phyloP scores from a whole-genome alignment of 495 filamentous ascomycete species.

The Hypoxylon fragiforme region DNA sequence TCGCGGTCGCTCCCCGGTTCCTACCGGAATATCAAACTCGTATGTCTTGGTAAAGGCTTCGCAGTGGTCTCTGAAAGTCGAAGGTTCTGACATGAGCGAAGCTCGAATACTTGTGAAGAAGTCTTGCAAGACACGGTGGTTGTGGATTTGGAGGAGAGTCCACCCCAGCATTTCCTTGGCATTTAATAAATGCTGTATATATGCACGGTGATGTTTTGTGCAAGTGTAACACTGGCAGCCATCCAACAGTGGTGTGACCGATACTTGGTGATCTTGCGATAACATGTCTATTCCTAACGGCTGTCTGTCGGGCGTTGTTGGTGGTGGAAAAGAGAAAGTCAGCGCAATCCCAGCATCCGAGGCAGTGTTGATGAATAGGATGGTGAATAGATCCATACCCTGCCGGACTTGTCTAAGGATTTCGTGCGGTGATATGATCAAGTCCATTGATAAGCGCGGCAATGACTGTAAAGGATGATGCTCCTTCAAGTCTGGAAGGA shows the following conservation, averaged over 20 bases:
- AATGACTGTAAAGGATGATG: constrained; percentile 56
- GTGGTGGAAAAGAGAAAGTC: constrained; percentile 71
- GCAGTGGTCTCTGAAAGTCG: constrained; percentile 64
- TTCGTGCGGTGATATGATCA: constrained; percentile 69
- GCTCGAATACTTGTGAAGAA: constrained; percentile 75
- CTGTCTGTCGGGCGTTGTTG: constrained; percentile 5
- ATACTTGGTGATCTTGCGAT: constrained; percentile 56
- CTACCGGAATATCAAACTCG: constrained; percentile 67
- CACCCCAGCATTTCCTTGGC: constrained; percentile 97
- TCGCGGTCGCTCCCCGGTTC: constrained; percentile 76
- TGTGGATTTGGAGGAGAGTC: constrained; percentile 91
- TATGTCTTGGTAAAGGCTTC: constrained; percentile 63
- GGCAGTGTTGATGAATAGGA: constrained; percentile 69
- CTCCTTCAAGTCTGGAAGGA: constrained; percentile 66
- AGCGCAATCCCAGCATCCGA: constrained; percentile 89
- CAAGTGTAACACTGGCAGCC: constrained; percentile 84
- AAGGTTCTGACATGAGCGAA: constrained; percentile 50
- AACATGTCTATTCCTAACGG: constrained; percentile 81
- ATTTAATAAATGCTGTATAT: constrained; percentile 78
- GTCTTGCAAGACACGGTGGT: constrained; percentile 66
- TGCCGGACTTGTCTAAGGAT: constrained; percentile 71
- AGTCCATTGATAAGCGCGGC: constrained; percentile 72
- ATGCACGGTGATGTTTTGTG: constrained; percentile 80
- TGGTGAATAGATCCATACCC: constrained; percentile 77
- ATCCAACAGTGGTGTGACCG: constrained; percentile 59